These are phyloP conservation scores for Fusarium decemcellulare DNA, from an alignment of 2,329 filamentous ascomycete species.

Conservation along the genomic window DNA sequence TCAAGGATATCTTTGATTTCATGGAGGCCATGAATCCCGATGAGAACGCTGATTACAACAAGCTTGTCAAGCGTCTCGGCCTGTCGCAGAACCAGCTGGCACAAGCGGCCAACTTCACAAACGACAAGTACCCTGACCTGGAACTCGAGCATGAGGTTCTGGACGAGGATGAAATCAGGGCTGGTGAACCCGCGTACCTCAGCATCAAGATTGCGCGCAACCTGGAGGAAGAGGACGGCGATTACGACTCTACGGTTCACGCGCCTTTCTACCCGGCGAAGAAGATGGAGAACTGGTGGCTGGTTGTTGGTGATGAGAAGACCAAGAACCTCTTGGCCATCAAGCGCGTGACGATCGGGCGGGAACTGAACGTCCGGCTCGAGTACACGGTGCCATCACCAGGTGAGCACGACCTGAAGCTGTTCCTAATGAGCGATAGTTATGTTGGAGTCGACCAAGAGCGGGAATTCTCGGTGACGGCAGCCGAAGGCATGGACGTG, in stretches of 20 bases:
- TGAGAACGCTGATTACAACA: slow-evolving; percentile 86
- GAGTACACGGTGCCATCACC: slow-evolving; percentile 90
- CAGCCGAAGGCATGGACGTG: slow-evolving; percentile 94
- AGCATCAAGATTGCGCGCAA: slow-evolving; percentile 89
- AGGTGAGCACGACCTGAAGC: slow-evolving; percentile 88
- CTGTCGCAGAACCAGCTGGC: slow-evolving; percentile 86
- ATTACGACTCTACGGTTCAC: slow-evolving; percentile 87
- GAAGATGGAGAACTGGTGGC: slow-evolving; percentile 99
- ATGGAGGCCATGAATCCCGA: slow-evolving; percentile 99
- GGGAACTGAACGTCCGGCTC: slow-evolving; percentile 82
- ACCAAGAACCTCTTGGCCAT: slow-evolving; percentile 91
- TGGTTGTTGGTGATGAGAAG: slow-evolving; percentile 94
- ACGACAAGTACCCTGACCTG: slow-evolving; percentile 95
- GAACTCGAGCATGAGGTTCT: slow-evolving; percentile 91
- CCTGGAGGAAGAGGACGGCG: slow-evolving; percentile 72
- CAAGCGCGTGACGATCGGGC: slow-evolving; percentile 91
- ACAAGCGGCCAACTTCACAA: slow-evolving; percentile 95
- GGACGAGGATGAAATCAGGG: slow-evolving; percentile 83
- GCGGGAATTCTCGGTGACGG: slow-evolving; percentile 86
- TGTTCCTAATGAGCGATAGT: slow-evolving; percentile 97
- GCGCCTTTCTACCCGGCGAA: slow-evolving; percentile 93
- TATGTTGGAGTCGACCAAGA: slow-evolving; percentile 98
- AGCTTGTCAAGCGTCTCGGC: slow-evolving; percentile 82
- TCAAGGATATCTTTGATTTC: slow-evolving; percentile 97
- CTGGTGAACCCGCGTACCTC: slow-evolving; percentile 86